A percentile compares a stretch with the other conserved stretches of the same genome.
phyloP scores from a whole-genome alignment of 495 filamentous ascomycete species.

The Sabuloglossum arenarium region DNA sequence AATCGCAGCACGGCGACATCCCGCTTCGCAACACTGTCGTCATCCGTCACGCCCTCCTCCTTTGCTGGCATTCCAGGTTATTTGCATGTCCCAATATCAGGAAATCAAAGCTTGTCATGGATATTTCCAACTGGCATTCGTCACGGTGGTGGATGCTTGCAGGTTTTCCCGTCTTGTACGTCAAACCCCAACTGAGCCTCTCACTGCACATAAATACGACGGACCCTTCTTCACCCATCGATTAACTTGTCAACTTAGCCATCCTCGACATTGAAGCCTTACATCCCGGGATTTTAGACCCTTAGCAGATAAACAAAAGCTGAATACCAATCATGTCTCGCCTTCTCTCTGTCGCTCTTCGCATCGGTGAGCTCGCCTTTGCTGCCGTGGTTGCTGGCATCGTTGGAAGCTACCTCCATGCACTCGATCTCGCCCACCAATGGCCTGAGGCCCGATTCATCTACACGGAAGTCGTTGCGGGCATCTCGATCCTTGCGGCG shows the following conservation, averaged over 20 bases:
- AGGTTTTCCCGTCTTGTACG: not conserved
- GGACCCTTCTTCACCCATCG: not conserved
- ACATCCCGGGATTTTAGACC: too few relatives aligned
- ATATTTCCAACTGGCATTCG: not conserved
- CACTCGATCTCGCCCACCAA: constrained; percentile 13
- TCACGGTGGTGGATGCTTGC: not conserved
- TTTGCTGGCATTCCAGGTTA: not conserved
- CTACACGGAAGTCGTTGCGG: constrained; percentile 39
- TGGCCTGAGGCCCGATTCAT: constrained; percentile 31
- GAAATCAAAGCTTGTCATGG: not conserved
- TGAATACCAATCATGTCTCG: constrained; percentile 20
- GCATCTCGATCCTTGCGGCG: constrained; percentile 27
- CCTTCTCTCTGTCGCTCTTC: constrained; percentile 26
- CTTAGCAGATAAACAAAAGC: too few relatives aligned
- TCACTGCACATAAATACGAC: not conserved
- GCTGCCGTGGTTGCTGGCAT: constrained; percentile 32
- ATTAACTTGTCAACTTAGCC: not conserved
- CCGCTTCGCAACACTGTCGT: not conserved
- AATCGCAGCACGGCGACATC: too few relatives aligned
- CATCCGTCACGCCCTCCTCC: not conserved
- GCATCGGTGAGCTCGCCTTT: constrained; percentile 20
- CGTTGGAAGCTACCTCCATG: constrained; percentile 29
- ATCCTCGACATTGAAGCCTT: too few relatives aligned
- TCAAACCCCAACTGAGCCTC: not conserved
- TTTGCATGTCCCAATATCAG: not conserved